Conservation (phyloP, 192 early-diverging fungal genomes). For the Coemansia sp. region DNA sequence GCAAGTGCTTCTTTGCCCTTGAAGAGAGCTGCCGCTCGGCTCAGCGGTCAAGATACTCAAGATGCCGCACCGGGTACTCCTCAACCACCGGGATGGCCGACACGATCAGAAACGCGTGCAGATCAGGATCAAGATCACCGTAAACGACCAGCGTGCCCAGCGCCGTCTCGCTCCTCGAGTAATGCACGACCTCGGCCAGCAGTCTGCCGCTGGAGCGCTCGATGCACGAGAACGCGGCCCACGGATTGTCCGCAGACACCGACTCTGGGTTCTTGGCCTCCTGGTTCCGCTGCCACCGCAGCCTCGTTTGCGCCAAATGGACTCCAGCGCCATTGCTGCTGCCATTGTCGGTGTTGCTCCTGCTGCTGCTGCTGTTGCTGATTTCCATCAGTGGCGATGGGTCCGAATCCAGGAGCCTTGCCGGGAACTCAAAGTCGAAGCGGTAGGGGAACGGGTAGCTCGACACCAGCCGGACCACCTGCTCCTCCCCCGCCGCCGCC, state of each 20-base stretch:
- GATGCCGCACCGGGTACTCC: conserved; percentile 32
- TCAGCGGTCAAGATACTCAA: conserved; percentile 7
- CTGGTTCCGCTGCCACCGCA: conserved; percentile 30
- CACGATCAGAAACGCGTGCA: conserved; percentile 40
- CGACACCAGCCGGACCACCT: conserved; percentile 16
- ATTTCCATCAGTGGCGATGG: not conserved
- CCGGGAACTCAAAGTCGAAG: conserved; percentile 29
- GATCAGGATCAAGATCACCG: conserved; percentile 19
- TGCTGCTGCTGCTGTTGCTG: too few species aligned
- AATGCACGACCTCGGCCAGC: conserved; percentile 33
- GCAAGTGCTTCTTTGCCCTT: too few species aligned
- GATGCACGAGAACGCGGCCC: conserved; percentile 37
- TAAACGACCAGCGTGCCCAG: conserved; percentile 42
- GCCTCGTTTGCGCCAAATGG: not conserved
- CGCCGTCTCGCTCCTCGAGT: conserved; percentile 1
- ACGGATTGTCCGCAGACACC: conserved; percentile 13
- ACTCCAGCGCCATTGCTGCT: not conserved
- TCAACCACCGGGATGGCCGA: conserved; percentile 40
- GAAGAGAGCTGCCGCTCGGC: too few species aligned
- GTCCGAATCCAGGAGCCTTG: not conserved
- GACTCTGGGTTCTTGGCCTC: conserved; percentile 24
- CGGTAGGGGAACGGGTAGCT: conserved; percentile 22
- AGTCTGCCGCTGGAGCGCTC: conserved; percentile 25
- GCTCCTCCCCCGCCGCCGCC: not conserved
- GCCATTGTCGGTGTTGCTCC: too few species aligned